Conservation (phyloP, 129 eudicot species). For the Lactuca saligna region DNA sequence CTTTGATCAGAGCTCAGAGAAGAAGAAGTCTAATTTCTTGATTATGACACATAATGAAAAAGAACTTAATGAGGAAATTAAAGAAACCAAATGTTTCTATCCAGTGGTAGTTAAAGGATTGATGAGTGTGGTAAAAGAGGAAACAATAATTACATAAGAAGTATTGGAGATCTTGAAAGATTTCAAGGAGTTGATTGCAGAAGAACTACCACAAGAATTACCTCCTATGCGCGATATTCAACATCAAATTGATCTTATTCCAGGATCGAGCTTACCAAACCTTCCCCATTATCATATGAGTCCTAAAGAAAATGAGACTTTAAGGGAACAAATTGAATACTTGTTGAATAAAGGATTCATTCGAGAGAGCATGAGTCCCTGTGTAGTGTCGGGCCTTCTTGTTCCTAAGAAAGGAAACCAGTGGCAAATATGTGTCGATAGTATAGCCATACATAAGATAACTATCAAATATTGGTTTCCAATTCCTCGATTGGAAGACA, state of each 20-base stretch:
- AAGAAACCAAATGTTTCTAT: not conserved
- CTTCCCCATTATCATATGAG: not conserved
- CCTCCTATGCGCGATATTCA: not conserved
- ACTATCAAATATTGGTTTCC: not conserved
- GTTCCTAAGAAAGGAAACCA: not conserved
- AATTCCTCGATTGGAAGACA: not conserved
- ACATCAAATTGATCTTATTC: conserved; percentile 3
- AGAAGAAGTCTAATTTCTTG: not conserved
- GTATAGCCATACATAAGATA: not conserved
- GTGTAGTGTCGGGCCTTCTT: not conserved
- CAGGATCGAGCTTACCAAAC: not conserved
- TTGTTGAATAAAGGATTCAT: not conserved
- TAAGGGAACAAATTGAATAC: not conserved
- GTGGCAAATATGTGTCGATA: not conserved
- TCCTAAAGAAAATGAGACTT: not conserved
- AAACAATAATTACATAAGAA: not conserved
- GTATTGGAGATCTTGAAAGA: not conserved
- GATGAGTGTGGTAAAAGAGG: not conserved
- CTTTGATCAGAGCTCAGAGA: not conserved
- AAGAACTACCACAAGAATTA: not conserved
- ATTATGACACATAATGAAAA: not conserved
- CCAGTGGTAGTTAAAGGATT: not conserved
- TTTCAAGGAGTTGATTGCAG: not conserved
- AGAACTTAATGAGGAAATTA: not conserved
- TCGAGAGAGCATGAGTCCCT: not conserved